Evolutionary conservation across 2,329 filamentous ascomycete genomes (phyloP), one percentile per base, ranked within the genome.

Genomic region (Penicillium capsulatum): DNA sequence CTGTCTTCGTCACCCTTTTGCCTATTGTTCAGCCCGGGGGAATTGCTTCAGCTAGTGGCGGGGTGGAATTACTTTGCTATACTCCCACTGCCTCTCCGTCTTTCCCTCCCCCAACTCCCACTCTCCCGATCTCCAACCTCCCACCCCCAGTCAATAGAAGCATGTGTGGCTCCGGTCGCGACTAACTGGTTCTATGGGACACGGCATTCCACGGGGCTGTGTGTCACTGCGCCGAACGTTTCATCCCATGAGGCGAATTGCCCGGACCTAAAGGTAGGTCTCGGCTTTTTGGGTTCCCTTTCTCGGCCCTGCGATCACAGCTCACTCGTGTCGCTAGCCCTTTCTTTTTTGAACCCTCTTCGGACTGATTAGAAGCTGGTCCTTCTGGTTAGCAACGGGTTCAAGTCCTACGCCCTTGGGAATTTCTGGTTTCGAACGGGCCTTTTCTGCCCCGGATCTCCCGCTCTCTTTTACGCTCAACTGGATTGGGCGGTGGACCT

Each of bases 181-280:
- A 52, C 42, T 54, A 46, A 51, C 39, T 44, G 43, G 28, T 46
- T 53, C 52, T 44, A 55, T 55, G 50, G 48, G 46, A 53, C 44
- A 53, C 44, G 49, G 42, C 42, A 42, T 39, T 32, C 34, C 34
- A 44, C 43, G 36, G 42, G 50, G 38, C 50, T 49, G 50, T 55
- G 50, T 54, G 45, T 53, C 40, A 55, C 48, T 44, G 42, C 45
- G 42, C 38, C 41, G 46, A 53, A 50, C 50, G 50, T 53, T 52
- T 52, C 50, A 52, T 51, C 47, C 45, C 41, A 53, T 54, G 48
- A 53, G 50, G 51, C 50, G 46, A 52, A 47, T 55, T 50, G 50
- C 50, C 44, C 28, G 47, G 48, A 42, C 33, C 42, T 40, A 40
- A 45, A 34, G 36, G 42, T 42, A 42, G 43, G 41, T 29, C 19